phyloP scores from a whole-genome alignment of 2,329 filamentous ascomycete species.

The Fonsecaea pugnacius region DNA sequence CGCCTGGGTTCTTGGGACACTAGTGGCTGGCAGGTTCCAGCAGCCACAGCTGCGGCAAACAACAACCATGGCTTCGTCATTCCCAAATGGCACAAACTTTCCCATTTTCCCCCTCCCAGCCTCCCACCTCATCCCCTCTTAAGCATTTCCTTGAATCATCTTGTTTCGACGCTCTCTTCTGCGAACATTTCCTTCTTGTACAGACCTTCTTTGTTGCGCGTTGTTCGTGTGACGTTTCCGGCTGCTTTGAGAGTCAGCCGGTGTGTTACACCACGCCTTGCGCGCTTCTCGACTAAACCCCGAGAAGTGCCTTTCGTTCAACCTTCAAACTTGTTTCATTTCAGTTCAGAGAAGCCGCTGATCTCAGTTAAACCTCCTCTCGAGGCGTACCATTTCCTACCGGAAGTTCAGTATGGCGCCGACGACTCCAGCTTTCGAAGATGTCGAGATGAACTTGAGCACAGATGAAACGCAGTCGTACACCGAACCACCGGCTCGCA shows the following conservation, averaged over 20 bases:
- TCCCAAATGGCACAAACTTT: constrained; percentile 6
- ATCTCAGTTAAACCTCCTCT: background rate
- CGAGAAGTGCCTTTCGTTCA: constrained; percentile 6
- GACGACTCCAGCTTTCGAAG: constrained; percentile 33
- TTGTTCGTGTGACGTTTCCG: constrained; percentile 6
- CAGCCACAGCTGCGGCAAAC: constrained; percentile 4
- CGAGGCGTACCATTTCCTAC: background rate
- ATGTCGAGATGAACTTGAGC: constrained; percentile 49
- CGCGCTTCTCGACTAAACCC: background rate
- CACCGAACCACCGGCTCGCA: constrained; percentile 61
- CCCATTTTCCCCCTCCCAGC: background rate
- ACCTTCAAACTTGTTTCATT: background rate
- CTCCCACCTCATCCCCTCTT: background rate
- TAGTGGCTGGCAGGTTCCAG: constrained; percentile 5
- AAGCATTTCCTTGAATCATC: constrained; percentile 4
- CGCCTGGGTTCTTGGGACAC: background rate
- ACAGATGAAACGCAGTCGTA: constrained; percentile 42
- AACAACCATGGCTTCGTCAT: constrained; percentile 4
- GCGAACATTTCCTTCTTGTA: constrained; percentile 4
- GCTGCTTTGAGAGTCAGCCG: constrained; percentile 15
- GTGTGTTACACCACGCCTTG: constrained; percentile 1
- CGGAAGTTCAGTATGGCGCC: constrained; percentile 22
- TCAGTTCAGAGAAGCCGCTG: background rate
- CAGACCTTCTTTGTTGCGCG: constrained; percentile 13
- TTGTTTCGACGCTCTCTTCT: constrained; percentile 2